Evolutionary conservation across 1,284 basidiomycete species (phyloP).

Genomic region (Exobasidium rhododendri): DNA sequence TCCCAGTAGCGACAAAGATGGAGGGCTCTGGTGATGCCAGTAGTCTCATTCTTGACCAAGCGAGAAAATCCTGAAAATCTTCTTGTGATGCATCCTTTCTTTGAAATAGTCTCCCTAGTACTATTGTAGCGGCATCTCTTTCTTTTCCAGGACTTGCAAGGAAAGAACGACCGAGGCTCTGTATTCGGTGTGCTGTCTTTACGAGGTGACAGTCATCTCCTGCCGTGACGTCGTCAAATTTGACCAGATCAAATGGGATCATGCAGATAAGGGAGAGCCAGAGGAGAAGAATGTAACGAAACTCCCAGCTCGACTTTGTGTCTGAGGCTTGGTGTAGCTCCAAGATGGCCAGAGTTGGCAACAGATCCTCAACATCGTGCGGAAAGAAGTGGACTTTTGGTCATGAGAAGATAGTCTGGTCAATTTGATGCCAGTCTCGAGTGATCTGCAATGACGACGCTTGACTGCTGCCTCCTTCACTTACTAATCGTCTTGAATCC

Average conservation of each 20-base stretch:
- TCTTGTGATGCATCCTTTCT: constrained; percentile 54
- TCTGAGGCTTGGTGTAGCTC: constrained; percentile 53
- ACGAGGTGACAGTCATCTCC: constrained; percentile 23
- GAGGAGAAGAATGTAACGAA: constrained; percentile 78
- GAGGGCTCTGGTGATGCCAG: constrained; percentile 54
- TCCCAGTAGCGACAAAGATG: constrained; percentile 63
- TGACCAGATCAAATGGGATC: constrained; percentile 84
- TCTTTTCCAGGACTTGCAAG: constrained; percentile 73
- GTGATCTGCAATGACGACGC: too few relatives aligned
- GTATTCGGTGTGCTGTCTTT: constrained; percentile 57
- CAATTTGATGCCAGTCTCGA: neutral
- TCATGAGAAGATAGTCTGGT: neutral
- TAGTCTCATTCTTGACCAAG: constrained; percentile 52
- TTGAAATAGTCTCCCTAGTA: constrained; percentile 73
- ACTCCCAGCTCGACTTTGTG: constrained; percentile 63
- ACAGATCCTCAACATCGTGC: constrained; percentile 77
- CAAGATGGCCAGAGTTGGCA: constrained; percentile 70
- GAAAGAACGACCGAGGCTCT: constrained; percentile 64
- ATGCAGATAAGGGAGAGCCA: constrained; percentile 93
- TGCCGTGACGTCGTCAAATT: constrained; percentile 66
- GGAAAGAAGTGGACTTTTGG: constrained; percentile 79
- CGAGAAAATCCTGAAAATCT: constrained; percentile 10
- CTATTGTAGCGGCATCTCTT: constrained; percentile 69
- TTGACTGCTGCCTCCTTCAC: constrained; percentile 58
- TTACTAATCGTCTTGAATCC: constrained; percentile 87